A percentile compares a stretch with the other conserved stretches of the same genome.
phyloP scores from a whole-genome alignment of 768 basidiomycete species.

The Calocera viscosa region DNA sequence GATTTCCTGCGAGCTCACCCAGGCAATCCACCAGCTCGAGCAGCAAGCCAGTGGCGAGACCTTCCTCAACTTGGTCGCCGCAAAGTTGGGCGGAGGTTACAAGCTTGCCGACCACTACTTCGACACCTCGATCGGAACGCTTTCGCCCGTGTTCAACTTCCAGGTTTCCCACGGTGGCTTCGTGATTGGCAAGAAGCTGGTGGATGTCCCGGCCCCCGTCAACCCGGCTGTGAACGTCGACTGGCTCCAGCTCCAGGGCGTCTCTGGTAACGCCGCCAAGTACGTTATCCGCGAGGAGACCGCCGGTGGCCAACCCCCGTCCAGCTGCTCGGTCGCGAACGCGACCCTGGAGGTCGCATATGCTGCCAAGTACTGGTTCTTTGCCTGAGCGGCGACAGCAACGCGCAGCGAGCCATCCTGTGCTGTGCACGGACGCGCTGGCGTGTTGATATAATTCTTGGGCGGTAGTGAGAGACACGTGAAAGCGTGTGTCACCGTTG shows the following conservation, averaged over 20 bases:
- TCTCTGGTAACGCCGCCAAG: slow-evolving; percentile 39
- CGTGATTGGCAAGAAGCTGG: slow-evolving; percentile 3
- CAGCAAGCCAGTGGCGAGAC: neutral
- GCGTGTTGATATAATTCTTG: no score
- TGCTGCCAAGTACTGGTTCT: slow-evolving; percentile 24
- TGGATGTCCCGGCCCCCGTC: neutral
- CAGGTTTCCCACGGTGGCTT: neutral
- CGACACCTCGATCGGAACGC: neutral
- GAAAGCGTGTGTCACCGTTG: no score
- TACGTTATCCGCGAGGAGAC: slow-evolving; percentile 44
- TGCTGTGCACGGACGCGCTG: no score
- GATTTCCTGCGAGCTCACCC: slow-evolving; percentile 13
- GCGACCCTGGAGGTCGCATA: slow-evolving; percentile 21
- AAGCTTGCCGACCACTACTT: slow-evolving; percentile 8
- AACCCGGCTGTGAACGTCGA: slow-evolving; percentile 34
- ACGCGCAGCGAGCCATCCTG: no score
- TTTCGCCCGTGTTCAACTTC: slow-evolving; percentile 1
- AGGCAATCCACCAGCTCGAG: slow-evolving; percentile 13
- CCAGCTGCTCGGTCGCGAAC: slow-evolving; percentile 31
- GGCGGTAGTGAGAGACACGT: no score
- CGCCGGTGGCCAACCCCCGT: slow-evolving; percentile 44
- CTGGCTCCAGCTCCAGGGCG: slow-evolving; percentile 39
- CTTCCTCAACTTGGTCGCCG: neutral
- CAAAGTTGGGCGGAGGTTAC: slow-evolving; percentile 1
- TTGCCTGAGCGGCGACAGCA: slow-evolving; percentile 17